phyloP scores from a whole-genome alignment of 352 stramenopile species.

The Pythium aphanidermatum region DNA sequence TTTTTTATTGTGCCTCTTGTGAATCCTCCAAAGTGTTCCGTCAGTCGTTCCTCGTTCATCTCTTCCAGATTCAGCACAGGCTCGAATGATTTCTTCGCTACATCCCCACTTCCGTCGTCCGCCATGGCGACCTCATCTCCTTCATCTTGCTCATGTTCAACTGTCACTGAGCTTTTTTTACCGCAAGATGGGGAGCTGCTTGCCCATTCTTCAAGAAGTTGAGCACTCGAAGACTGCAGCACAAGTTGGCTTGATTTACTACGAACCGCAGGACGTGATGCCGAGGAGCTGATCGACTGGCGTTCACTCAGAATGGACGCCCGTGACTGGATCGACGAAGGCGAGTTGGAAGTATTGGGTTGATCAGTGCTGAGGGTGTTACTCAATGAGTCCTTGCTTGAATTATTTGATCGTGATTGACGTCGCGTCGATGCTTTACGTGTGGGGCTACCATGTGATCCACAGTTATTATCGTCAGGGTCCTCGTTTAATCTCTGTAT shows the following conservation, averaged over 20 bases:
- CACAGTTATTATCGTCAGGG: slow-evolving; percentile 1
- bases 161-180: background rate
- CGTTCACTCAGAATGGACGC: no score
- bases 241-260: no score
- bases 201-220: no score
- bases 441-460: background rate
- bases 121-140: background rate
- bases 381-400: no score
- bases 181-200: background rate
- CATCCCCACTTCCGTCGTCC: background rate
- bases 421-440: background rate
- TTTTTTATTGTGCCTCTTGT: slow-evolving; percentile 48
- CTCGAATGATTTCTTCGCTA: background rate
- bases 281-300: no score
- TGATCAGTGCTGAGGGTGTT: no score
- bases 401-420: no score
- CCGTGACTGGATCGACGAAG: no score
- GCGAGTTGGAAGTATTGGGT: no score
- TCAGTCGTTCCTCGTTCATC: slow-evolving; percentile 50
- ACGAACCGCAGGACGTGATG: no score
- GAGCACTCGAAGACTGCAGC: no score
- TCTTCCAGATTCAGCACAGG: slow-evolving; percentile 35
- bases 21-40: slow-evolving; percentile 41
- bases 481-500: slow-evolving; percentile 13
- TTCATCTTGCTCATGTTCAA: background rate